phyloP scores from a whole-genome alignment of 2,329 filamentous ascomycete genomes.

The Aureobasidium vineae region DNA sequence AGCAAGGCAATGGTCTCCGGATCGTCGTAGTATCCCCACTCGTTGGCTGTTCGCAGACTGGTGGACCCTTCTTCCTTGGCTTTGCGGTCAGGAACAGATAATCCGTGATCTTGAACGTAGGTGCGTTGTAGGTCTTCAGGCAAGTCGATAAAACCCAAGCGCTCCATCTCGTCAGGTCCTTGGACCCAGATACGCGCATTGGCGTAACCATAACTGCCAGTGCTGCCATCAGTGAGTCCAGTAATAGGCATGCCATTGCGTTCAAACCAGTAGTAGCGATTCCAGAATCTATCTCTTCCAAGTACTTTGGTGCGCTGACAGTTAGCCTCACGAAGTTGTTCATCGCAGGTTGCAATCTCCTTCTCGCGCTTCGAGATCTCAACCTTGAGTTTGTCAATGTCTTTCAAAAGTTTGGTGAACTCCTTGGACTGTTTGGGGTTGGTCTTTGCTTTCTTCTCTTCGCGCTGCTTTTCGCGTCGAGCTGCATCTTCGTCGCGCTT shows the following conservation, averaged over 20 bases:
- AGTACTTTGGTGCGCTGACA: constrained; percentile 86
- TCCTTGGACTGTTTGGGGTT: constrained; percentile 69
- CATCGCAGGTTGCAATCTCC: constrained; percentile 80
- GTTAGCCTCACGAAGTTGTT: constrained; percentile 89
- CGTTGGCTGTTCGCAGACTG: constrained; percentile 68
- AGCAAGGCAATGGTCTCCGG: constrained; percentile 73
- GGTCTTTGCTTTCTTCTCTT: constrained; percentile 60
- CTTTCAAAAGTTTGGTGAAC: constrained; percentile 81
- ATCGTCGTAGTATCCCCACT: constrained; percentile 92
- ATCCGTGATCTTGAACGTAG: constrained; percentile 73
- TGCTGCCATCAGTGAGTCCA: constrained; percentile 84
- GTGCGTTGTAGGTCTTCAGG: constrained; percentile 67
- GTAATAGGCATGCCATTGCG: constrained; percentile 96
- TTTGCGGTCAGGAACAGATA: constrained; percentile 84
- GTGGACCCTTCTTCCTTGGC: constrained; percentile 79
- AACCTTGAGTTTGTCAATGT: constrained; percentile 83
- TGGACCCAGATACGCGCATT: constrained; percentile 97
- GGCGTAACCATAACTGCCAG: constrained; percentile 80
- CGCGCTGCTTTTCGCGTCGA: constrained; percentile 65
- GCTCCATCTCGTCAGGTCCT: constrained; percentile 85
- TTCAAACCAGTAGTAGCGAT: constrained; percentile 99
- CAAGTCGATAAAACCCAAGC: constrained; percentile 81
- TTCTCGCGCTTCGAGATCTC: constrained; percentile 78
- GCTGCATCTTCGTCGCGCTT: constrained; percentile 60
- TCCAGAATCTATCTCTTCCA: constrained; percentile 96